A percentile compares a stretch with the other conserved stretches of the same genome.
phyloP scores from a whole-genome alignment of 139 green algal species.

The Deuterostichococcus epilithicus region DNA sequence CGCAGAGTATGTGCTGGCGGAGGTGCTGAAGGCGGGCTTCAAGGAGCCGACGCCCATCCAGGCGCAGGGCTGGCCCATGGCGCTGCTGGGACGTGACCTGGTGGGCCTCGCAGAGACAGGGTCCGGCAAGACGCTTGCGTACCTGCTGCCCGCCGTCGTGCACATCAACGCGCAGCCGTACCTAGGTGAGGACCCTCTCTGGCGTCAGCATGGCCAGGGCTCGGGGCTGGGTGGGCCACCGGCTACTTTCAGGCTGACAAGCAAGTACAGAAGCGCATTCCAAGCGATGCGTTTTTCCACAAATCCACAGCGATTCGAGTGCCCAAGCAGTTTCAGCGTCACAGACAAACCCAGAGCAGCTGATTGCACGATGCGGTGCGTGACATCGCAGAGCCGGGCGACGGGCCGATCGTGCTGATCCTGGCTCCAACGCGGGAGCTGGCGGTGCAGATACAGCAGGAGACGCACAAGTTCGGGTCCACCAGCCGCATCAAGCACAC shows the following conservation, averaged over 20 bases:
- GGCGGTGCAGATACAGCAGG: constrained; percentile 88
- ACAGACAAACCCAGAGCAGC: too few species aligned
- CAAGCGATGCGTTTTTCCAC: not conserved
- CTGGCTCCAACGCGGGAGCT: constrained; percentile 92
- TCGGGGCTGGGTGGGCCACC: too few species aligned
- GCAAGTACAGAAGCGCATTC: not conserved
- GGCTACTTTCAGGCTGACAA: too few species aligned
- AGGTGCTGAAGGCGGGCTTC: constrained; percentile 80
- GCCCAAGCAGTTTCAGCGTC: too few species aligned
- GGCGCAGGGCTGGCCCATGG: constrained; percentile 87
- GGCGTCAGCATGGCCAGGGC: too few species aligned
- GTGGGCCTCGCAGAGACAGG: constrained; percentile 86
- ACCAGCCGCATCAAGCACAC: constrained; percentile 84
- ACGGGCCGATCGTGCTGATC: constrained; percentile 90
- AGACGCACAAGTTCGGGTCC: constrained; percentile 88
- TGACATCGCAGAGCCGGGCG: constrained; percentile 64
- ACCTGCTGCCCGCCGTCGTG: constrained; percentile 82
- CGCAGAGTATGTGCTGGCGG: constrained; percentile 81
- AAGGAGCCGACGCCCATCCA: constrained; percentile 84
- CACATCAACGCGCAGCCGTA: constrained; percentile 90
- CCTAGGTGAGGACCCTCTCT: not conserved
- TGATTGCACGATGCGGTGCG: too few species aligned
- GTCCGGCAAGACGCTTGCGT: constrained; percentile 86
- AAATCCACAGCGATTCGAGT: not conserved
- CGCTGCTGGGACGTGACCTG: constrained; percentile 77